Base-by-base conservation (phyloP, 2,329 filamentous ascomycete species). In the Aplosporella prunicola region DNA sequence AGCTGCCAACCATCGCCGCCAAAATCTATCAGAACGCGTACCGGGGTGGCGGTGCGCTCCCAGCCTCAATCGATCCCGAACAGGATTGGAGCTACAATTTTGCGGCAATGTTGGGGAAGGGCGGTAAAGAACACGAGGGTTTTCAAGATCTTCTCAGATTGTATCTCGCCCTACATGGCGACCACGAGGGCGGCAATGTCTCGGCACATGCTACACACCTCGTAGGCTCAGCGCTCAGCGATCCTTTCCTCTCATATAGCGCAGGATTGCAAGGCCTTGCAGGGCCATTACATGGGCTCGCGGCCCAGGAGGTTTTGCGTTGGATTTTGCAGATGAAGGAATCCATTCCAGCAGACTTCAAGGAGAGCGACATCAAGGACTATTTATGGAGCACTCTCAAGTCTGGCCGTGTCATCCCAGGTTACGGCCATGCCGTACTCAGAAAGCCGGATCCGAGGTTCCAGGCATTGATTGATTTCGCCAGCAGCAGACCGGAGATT, bases 61-160 rank as follows among this genome's bases (percentile, higher is more conserved):
- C 85, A 7, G 75, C 80, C 50, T 68, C 82, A 60, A 69, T 93
- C 33, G 88, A 98, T 52, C 63, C 76, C 41, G 73, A 82, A 49
- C 85, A 95, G 66, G 91, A 98, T 64, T 98, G 91, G 91, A 82
- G 88, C 1, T 93, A 95, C 72, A 98, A 98, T 73, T 98, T 95
- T 55, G 91, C 91, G 30, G 84, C 87, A 47, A 87, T 96, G 78
- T 76, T 96, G 37, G 89, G 89, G 55, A 94, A 93, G 68, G 76
- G 80, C 34, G 86, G 87, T 48, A 77, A 81, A 62, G 72, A 93
- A 63, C 81, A 96, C 51, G 84, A 88, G 65, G 82, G 84, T 60
- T 94, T 98, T 74, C 89, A 96, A 60, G 91, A 98, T 55, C 73
- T 98, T 14, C 74, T 98, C 45, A 78, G 91, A 50, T 69, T 98